These are phyloP conservation scores for Stephania cephalantha DNA, from an alignment of 164 flowering plant genomes.

Conservation along the genomic window DNA sequence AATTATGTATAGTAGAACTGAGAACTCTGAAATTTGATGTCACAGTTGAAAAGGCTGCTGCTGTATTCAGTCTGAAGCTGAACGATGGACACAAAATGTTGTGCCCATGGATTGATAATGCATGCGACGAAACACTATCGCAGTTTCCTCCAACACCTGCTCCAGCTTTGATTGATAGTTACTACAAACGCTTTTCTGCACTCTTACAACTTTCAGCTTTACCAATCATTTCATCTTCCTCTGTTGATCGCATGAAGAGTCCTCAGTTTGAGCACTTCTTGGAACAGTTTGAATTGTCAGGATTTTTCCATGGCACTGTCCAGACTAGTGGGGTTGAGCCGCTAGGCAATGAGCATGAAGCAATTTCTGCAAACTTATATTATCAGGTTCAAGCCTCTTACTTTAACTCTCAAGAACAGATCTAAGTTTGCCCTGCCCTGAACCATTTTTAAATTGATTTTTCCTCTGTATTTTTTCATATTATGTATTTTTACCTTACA, in stretches of 20 bases:
- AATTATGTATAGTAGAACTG: neutral
- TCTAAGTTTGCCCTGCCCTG: neutral
- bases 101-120: conserved; percentile 90
- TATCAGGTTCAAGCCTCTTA: conserved; percentile 51
- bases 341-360: conserved; percentile 28
- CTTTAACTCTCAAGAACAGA: neutral
- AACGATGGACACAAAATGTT: conserved; percentile 77
- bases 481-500: neutral
- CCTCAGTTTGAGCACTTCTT: conserved; percentile 65
- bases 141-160: conserved; percentile 65
- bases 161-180: conserved; percentile 54
- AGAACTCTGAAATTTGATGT: neutral
- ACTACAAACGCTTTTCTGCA: conserved; percentile 42
- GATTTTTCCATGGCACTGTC: conserved; percentile 22
- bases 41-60: conserved; percentile 90
- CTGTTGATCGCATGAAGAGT: conserved; percentile 53
- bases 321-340: conserved; percentile 21
- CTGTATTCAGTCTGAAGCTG: conserved; percentile 88
- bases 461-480: neutral
- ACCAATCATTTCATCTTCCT: conserved; percentile 61
- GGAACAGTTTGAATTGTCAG: conserved; percentile 26
- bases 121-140: conserved; percentile 71
- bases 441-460: neutral
- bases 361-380: conserved; percentile 41
- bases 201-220: conserved; percentile 62